Conservation (phyloP, 192 early-diverging fungal genomes). For the Diversispora eburnea region DNA sequence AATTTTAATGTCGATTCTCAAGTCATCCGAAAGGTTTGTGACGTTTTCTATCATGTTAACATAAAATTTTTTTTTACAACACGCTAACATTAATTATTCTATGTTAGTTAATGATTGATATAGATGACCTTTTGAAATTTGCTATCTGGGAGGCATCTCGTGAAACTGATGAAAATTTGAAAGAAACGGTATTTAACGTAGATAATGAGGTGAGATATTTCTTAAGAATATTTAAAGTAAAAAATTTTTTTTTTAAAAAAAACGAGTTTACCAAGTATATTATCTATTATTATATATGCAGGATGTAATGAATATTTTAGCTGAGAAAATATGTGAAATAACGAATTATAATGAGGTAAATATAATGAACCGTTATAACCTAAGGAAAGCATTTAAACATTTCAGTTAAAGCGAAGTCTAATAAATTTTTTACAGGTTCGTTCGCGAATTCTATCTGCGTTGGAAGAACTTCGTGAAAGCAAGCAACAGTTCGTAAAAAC, state of each 20-base stretch:
- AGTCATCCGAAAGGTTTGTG: conserved; percentile 63
- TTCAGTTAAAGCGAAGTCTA: not conserved
- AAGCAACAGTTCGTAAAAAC: conserved; percentile 68
- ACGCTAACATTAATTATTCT: not conserved
- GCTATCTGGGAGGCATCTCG: conserved; percentile 72
- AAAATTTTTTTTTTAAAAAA: too few species aligned
- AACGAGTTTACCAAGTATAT: too few species aligned
- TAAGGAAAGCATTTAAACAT: not conserved
- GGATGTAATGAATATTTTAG: too few species aligned
- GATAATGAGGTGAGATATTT: conserved; percentile 72
- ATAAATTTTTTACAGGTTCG: conserved; percentile 42
- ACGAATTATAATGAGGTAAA: too few species aligned
- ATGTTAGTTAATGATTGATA: conserved; percentile 75
- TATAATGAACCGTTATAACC: too few species aligned
- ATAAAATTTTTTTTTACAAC: conserved; percentile 22
- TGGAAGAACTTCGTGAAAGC: conserved; percentile 74
- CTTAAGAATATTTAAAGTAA: too few species aligned
- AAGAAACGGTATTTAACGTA: conserved; percentile 70
- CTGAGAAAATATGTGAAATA: too few species aligned
- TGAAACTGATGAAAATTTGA: conserved; percentile 58
- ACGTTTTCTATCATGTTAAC: not conserved
- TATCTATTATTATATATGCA: too few species aligned
- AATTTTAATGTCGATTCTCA: conserved; percentile 76
- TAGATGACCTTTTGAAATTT: conserved; percentile 88
- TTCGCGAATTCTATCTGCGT: conserved; percentile 55